These are phyloP conservation scores for Pestalotiopsis sp. DNA, from an alignment of 2,329 filamentous ascomycete genomes.

Conservation along the genomic window DNA sequence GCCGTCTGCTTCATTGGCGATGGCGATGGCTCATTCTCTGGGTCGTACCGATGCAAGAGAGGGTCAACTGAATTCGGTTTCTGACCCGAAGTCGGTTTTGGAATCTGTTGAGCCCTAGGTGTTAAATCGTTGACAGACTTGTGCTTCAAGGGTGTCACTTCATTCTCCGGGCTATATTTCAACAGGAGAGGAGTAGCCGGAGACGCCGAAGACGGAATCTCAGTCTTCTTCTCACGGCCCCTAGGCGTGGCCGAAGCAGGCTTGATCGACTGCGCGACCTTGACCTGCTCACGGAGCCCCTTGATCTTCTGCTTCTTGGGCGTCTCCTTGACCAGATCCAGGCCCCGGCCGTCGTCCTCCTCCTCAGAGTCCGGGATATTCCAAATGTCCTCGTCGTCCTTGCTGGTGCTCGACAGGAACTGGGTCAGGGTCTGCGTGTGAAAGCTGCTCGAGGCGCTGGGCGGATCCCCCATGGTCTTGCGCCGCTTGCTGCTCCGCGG, in stretches of 20 bases:
- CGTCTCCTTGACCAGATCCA: constrained; percentile 26
- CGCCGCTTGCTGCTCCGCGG: constrained; percentile 29
- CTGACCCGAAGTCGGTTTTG: too few relatives aligned
- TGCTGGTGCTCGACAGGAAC: constrained; percentile 21
- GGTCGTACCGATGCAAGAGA: constrained; percentile 17
- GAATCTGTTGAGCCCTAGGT: too few relatives aligned
- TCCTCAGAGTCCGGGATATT: constrained; percentile 29
- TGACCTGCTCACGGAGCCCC: not conserved
- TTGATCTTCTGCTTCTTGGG: constrained; percentile 22
- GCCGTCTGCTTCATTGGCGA: constrained; percentile 30
- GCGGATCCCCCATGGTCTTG: constrained; percentile 32
- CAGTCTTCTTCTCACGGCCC: constrained; percentile 24
- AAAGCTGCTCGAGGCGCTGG: constrained; percentile 28
- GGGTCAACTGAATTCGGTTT: not conserved
- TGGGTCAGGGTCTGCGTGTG: constrained; percentile 36
- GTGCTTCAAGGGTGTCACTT: constrained; percentile 27
- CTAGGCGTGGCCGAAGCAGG: constrained; percentile 27
- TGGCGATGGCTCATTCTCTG: constrained; percentile 25
- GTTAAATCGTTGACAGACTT: constrained; percentile 24
- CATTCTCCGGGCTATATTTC: constrained; percentile 23
- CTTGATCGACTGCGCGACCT: not conserved
- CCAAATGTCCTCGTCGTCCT: constrained; percentile 22
- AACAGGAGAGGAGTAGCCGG: constrained; percentile 28
- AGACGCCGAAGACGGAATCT: constrained; percentile 32
- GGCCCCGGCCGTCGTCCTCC: constrained; percentile 20